Base-by-base conservation (phyloP, 805 yeast genomes). In the Schwanniomyces sp. region DNA sequence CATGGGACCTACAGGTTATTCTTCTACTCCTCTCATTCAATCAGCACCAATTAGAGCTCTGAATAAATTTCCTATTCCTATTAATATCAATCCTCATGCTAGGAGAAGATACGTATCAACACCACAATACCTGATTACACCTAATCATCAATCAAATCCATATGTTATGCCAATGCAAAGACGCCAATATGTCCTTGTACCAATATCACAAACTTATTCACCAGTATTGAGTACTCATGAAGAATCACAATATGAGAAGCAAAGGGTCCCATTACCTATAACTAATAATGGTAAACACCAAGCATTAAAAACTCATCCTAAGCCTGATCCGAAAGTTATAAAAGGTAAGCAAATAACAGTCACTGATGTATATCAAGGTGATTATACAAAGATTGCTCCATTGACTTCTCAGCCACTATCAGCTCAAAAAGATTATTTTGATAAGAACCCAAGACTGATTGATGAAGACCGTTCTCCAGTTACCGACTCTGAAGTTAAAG, bases 331-430 rank as follows among this genome's bases (percentile, higher is more conserved):
- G 10, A 24, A 37, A 21, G 27, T 21, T 5, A 4, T 34, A 10
- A 45, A 40, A 12, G 43, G 36, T 7, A 14, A 30, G n/a, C 40
- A 26, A 3, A 42, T 37, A 3, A 26, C 70, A 40, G 81, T 77
- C 1, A 70, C 79, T 4, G 84, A 79, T 55, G 80, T 79, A 2
- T 79, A 75, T 52, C 70, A 68, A 45, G 78, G 76, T 2, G 79
- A 76, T 49, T 65, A 66, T 37, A 62, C 74, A 14, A 69, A 72
- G 48, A 69, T 65, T 17, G 83, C 83, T 0, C 84, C 83, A 9
- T 54, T 76, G 36, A 63, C 64, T 24, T 75, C 81, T 12, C 84
- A 79, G 55, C 83, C 84, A 4, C 61, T 78, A 8, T 70, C 78
- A 36, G 76, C 83, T 0, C 81, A 78, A 54, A 59, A 68, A 18